Percentiles rank a stretch among this genome's conserved stretches.
phyloP scores from a whole-genome alignment of 108 stramenopile species.

The Nitzschia sp. region DNA sequence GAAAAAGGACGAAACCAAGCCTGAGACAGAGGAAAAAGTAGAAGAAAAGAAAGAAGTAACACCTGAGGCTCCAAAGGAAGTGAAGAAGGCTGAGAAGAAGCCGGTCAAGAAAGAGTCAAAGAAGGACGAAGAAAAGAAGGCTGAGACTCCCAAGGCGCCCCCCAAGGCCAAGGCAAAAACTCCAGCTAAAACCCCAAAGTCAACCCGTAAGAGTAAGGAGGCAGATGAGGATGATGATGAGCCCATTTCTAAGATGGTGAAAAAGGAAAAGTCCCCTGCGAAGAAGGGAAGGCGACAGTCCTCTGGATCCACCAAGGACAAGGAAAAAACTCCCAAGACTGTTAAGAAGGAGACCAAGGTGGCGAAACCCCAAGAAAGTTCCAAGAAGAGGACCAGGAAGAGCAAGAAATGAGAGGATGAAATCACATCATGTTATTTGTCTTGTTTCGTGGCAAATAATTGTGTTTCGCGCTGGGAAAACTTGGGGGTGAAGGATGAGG shows the following conservation, averaged over 20 bases:
- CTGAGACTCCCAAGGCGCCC: background rate
- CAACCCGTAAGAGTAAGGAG: background rate
- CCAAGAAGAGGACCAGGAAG: constrained; percentile 11
- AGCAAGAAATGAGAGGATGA: background rate
- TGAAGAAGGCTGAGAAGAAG: constrained; percentile 3
- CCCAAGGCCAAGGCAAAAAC: constrained; percentile 8
- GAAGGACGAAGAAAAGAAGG: constrained; percentile 1
- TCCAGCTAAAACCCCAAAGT: constrained; percentile 9
- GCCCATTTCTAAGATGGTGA: constrained; percentile 27
- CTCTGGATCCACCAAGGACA: constrained; percentile 8
- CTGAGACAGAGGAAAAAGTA: background rate
- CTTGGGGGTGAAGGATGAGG: too few species aligned
- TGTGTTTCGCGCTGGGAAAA: background rate
- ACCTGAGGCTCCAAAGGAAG: constrained; percentile 1
- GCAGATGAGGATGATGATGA: constrained; percentile 30
- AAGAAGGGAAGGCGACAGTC: background rate
- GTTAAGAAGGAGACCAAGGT: constrained; percentile 13
- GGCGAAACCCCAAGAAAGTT: background rate
- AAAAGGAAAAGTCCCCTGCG: constrained; percentile 11
- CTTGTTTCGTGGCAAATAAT: constrained; percentile 3
- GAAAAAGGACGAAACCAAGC: constrained; percentile 5
- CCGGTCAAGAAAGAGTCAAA: constrained; percentile 6
- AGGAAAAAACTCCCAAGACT: background rate
- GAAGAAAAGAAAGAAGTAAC: constrained; percentile 3
- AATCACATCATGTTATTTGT: background rate